Percentiles rank a stretch among this genome's conserved stretches.
phyloP scores from a whole-genome alignment of 106 monocot genomes.

The Cymbidium sinense region DNA sequence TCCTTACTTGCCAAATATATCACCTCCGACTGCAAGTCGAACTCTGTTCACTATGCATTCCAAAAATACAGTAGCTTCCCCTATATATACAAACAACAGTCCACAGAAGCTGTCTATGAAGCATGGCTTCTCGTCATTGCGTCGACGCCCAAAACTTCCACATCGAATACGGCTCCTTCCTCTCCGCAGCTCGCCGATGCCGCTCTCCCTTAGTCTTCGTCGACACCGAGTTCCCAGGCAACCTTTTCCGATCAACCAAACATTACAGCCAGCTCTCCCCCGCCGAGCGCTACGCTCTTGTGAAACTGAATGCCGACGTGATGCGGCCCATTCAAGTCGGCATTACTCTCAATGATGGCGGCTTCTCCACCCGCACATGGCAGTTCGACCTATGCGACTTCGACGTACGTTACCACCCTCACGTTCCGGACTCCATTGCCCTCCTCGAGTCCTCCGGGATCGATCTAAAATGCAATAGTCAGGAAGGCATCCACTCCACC shows the following conservation, averaged over 20 bases:
- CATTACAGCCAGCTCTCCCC: neutral
- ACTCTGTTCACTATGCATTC: no score
- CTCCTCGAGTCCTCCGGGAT: no score
- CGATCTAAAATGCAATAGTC: no score
- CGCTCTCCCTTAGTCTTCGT: neutral
- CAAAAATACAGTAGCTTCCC: no score
- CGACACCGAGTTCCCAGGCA: constrained; percentile 3
- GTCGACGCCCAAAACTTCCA: no score
- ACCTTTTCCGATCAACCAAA: neutral
- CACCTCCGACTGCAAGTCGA: no score
- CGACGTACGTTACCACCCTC: neutral
- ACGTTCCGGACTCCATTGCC: neutral
- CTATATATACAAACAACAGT: no score
- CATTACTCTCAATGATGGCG: neutral
- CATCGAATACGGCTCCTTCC: neutral
- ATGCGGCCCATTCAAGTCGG: no score
- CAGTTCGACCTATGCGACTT: neutral
- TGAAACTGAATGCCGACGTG: neutral
- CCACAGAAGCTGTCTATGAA: no score
- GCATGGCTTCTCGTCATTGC: no score
- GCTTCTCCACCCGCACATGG: neutral
- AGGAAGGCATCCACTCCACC: neutral
- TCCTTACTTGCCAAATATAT: no score
- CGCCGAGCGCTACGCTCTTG: neutral
- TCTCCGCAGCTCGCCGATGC: neutral